These are phyloP conservation scores for Mucor lusitanicus DNA, from an alignment of 371 early-diverging fungal species.

Conservation along the genomic window DNA sequence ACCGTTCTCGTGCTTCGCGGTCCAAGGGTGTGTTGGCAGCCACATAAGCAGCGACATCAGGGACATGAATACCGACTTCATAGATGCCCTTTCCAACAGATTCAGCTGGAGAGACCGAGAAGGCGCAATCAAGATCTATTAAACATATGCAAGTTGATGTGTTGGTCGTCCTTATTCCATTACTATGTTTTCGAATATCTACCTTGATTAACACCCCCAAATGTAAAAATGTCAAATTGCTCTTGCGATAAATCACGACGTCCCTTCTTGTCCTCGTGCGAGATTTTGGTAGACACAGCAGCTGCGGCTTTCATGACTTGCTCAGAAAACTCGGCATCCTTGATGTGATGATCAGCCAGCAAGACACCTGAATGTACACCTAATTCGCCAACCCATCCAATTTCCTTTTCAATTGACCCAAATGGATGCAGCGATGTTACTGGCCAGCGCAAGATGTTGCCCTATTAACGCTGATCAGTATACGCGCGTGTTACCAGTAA, in stretches of 20 bases:
- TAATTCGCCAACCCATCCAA: conserved; percentile 44
- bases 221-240: conserved; percentile 18
- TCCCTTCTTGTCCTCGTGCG: neutral
- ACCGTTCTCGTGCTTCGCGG: conserved; percentile 73
- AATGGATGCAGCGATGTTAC: conserved; percentile 45
- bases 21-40: conserved; percentile 69
- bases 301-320: conserved; percentile 13
- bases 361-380: conserved; percentile 34
- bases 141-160: no score
- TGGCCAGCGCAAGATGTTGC: conserved; percentile 43
- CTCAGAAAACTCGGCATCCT: conserved; percentile 33
- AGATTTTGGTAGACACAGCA: neutral
- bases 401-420: conserved; percentile 41
- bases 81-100: conserved; percentile 27
- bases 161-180: neutral
- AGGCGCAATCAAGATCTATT: conserved; percentile 24
- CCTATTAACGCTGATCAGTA: conserved; percentile 9
- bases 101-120: conserved; percentile 21
- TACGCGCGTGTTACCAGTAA: no score
- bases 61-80: conserved; percentile 87
- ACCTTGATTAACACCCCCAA: conserved; percentile 10
- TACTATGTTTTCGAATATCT: no score
- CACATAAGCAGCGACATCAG: conserved; percentile 88
- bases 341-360: conserved; percentile 44
- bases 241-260: conserved; percentile 22